phyloP scores from a whole-genome alignment of 345 rosid species.

The Euphorbia lathyris region DNA sequence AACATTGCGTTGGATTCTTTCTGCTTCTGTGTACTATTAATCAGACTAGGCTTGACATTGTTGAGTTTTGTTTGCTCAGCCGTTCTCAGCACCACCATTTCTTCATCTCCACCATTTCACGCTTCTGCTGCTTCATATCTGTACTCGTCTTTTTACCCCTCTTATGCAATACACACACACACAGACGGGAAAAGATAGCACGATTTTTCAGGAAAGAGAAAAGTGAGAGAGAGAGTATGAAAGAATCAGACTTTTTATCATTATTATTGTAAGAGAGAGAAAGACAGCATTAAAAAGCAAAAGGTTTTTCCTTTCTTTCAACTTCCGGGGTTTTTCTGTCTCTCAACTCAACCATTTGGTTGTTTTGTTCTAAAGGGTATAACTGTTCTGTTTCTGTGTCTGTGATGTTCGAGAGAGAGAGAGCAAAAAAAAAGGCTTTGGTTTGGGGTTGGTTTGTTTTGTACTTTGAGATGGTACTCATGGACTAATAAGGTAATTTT shows the following conservation, averaged over 20 bases:
- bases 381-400: conserved; percentile 1
- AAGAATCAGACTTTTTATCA: not conserved
- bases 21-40: conserved; percentile 7
- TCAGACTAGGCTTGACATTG: conserved; percentile 29
- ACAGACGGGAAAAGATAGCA: conserved; percentile 24
- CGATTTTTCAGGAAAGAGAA: conserved; percentile 28
- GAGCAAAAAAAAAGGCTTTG: too few relatives aligned
- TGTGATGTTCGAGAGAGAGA: conserved; percentile 2
- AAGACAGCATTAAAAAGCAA: conserved; percentile 50
- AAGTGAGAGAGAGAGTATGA: conserved; percentile 12
- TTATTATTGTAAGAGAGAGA: conserved; percentile 4
- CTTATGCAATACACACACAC: not conserved
- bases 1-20: conserved; percentile 52
- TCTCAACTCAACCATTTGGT: conserved; percentile 4
- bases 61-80: conserved; percentile 36
- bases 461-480: not conserved
- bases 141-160: conserved; percentile 7
- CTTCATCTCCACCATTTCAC: conserved; percentile 34
- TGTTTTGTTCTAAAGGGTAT: conserved; percentile 11
- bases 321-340: not conserved
- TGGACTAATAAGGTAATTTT: not conserved
- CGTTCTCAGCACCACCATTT: conserved; percentile 52
- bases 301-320: conserved; percentile 28
- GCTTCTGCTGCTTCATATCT: conserved; percentile 24
- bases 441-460: not conserved